These are phyloP conservation scores for Talaromyces albobiverticillius DNA, from an alignment of 2,329 filamentous ascomycete species.

Conservation along the genomic window DNA sequence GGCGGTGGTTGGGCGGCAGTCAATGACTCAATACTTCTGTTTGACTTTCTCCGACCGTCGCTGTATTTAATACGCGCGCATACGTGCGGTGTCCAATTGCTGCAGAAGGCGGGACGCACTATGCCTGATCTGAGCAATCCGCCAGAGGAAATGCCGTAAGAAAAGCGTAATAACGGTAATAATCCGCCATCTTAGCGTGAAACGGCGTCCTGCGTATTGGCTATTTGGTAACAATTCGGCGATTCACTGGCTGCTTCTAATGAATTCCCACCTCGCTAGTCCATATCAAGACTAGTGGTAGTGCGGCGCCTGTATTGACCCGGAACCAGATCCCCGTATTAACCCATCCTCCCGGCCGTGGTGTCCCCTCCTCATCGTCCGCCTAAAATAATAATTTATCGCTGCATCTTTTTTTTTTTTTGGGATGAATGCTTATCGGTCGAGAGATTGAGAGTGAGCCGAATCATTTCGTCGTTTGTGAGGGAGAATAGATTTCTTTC, in stretches of 20 bases:
- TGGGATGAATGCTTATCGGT: slow-evolving; percentile 2
- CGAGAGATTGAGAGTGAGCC: not conserved
- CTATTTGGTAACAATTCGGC: no score
- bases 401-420: slow-evolving; percentile 9
- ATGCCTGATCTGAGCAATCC: not conserved
- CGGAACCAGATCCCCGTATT: slow-evolving; percentile 15
- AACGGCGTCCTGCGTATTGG: no score
- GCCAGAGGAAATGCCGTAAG: not conserved
- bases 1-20: not conserved
- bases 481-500: slow-evolving; percentile 3
- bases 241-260: not conserved
- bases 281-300: not conserved
- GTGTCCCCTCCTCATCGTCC: slow-evolving; percentile 9
- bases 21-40: slow-evolving; percentile 12
- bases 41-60: slow-evolving; percentile 1
- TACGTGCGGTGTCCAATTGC: not conserved
- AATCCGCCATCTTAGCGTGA: no score
- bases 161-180: not conserved
- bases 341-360: slow-evolving; percentile 8
- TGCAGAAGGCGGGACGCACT: not conserved
- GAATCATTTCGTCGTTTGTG: not conserved
- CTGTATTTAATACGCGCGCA: not conserved
- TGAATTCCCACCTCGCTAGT: slow-evolving; percentile 3
- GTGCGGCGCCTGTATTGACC: not conserved
- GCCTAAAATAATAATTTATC: slow-evolving; percentile 1